A percentile compares a stretch with the other conserved stretches of the same genome.
Conservation (phyloP, 2,329 filamentous ascomycete genomes). For the Blumeria graminis region DNA sequence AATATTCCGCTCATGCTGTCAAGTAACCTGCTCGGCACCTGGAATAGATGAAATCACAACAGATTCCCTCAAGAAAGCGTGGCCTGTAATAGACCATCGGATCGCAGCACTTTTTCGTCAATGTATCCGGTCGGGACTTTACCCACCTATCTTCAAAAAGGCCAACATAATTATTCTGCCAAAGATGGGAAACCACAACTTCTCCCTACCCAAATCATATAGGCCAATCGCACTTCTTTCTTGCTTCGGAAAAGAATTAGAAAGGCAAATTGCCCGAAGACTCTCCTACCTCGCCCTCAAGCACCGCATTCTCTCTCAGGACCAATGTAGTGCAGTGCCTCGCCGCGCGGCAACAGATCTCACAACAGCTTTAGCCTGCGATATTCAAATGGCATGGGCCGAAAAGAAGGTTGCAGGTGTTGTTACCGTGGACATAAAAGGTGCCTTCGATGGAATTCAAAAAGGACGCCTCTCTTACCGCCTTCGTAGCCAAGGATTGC, state of each 20-base stretch:
- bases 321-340: neutral
- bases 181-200: neutral
- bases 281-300: neutral
- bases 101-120: neutral
- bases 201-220: neutral
- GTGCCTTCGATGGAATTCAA: neutral
- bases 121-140: neutral
- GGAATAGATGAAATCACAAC: neutral
- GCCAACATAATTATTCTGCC: neutral
- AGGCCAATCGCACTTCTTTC: neutral
- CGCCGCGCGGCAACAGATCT: neutral
- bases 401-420: neutral
- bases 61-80: neutral
- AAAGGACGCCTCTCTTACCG: neutral
- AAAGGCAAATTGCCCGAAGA: neutral
- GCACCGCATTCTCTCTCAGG: neutral
- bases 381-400: neutral
- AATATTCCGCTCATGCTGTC: neutral
- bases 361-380: neutral
- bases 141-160: neutral
- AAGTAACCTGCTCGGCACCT: neutral
- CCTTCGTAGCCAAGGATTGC: neutral
- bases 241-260: neutral
- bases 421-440: neutral
- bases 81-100: neutral